Evolutionary conservation across 2,329 filamentous ascomycete species (phyloP), one percentile per base, ranked within the genome.

Genomic region (Aspergillus pseudotamarii): DNA sequence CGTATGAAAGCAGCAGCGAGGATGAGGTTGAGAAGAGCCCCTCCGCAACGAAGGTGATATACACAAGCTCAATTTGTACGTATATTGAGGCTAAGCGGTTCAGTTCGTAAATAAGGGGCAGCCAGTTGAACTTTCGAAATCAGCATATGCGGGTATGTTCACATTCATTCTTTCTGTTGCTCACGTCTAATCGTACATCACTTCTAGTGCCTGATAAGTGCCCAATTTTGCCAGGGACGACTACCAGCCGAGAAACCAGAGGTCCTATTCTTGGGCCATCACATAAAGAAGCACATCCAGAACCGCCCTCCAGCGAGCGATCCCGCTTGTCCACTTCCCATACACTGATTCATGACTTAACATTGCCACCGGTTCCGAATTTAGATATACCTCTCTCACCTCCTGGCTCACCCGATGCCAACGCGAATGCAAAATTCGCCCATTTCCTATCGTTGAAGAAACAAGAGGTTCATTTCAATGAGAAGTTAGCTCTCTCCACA

Each of bases 391-490:
- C 80, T 26, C 76, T 76, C 19, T 83, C 79, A 16, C 82, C 80
- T 23, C 80, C 80, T n/a, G 79, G 79, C 32, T 81, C 80, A 45
- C 79, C 81, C 6, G 68, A 80, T 56, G 74, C 77, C 30, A 74
- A 71, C 6, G 69, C 82, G 2, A 86, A 84, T 21, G 82, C 82
- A 64, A 89, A 88, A 68, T 86, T 89, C 70, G 79, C 81, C 55
- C 84, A 85, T 66, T 90, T 89, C 64, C 80, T 89, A 4, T 81
- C 84, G 26, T 76, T 89, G 41, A 90, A 89, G 73, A 84, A 84
- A 69, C 84, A 87, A 71, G 85, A 85, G 2, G 78, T 86, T 26
- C 88, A 90, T 73, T 90, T 89, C 78, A 89, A 90, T 67, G 80
- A 85, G 66, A 85, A 88, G 59, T 76, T 90, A 16, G 83, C 85